Evolutionary conservation across 2,329 filamentous ascomycete genomes (phyloP).

Genomic region (Alternaria sp.): DNA sequence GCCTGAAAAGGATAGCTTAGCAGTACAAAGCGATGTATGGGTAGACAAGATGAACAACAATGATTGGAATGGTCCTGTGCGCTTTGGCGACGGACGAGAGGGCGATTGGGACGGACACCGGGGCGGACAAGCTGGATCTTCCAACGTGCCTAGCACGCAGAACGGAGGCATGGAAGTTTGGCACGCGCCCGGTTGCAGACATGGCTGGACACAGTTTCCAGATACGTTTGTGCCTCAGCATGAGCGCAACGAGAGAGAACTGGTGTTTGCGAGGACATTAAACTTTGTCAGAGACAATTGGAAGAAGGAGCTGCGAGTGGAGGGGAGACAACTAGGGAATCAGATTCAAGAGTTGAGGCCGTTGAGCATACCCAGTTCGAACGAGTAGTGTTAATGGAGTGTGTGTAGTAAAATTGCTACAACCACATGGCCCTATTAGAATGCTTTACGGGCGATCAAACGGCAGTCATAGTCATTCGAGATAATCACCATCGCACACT

Average conservation of each 20-base stretch:
- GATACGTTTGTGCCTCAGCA: conserved; percentile 49
- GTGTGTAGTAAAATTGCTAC: background rate
- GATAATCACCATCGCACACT: background rate
- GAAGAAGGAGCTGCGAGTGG: conserved; percentile 34
- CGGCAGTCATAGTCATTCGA: background rate
- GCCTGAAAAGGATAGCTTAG: conserved; percentile 52
- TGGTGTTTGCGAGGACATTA: conserved; percentile 48
- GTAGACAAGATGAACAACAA: conserved; percentile 49
- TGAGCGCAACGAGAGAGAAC: conserved; percentile 47
- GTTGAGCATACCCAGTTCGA: conserved; percentile 28
- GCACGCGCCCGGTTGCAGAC: conserved; percentile 46
- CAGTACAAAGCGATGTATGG: conserved; percentile 55
- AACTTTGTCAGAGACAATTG: conserved; percentile 51
- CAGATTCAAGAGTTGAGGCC: conserved; percentile 26
- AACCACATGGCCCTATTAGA: background rate
- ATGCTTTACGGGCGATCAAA: background rate
- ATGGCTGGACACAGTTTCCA: conserved; percentile 57
- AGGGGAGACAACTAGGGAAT: conserved; percentile 21
- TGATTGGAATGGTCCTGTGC: conserved; percentile 45
- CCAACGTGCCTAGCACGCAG: conserved; percentile 19
- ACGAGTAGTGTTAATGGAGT: background rate
- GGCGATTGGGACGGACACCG: conserved; percentile 42
- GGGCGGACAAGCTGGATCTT: conserved; percentile 27
- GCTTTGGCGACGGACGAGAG: conserved; percentile 45
- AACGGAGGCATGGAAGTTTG: conserved; percentile 51